Percentiles rank a stretch among this genome's conserved stretches.
These are phyloP conservation scores for Vanrija sp. DNA, from an alignment of 1,284 basidiomycete genomes.

Conservation along the genomic window DNA sequence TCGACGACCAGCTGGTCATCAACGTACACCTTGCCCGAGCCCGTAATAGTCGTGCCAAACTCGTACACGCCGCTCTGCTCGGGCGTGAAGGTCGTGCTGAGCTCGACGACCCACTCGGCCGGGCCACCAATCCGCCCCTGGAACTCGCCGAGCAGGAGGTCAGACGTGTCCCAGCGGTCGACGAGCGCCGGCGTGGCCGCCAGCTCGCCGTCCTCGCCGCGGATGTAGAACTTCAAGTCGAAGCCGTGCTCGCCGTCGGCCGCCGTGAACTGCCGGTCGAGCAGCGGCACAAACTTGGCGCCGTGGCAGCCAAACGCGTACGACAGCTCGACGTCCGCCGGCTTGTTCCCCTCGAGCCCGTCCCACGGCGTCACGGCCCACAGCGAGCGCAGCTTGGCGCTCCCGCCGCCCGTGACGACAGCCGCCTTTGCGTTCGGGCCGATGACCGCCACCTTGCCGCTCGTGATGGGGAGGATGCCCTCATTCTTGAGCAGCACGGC, in stretches of 20 bases:
- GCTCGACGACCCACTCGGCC: slow-evolving; percentile 20
- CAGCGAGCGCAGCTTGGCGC: slow-evolving; percentile 52
- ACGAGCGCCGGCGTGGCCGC: slow-evolving; percentile 6
- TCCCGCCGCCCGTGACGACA: slow-evolving; percentile 57
- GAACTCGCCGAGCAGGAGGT: slow-evolving; percentile 32
- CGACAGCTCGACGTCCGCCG: slow-evolving; percentile 35
- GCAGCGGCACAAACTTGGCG: slow-evolving; percentile 22
- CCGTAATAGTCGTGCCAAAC: slow-evolving; percentile 29
- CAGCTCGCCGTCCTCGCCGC: slow-evolving; percentile 15
- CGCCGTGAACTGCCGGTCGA: slow-evolving; percentile 22
- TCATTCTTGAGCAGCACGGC: slow-evolving; percentile 66
- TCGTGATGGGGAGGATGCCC: slow-evolving; percentile 15
- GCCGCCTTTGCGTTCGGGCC: slow-evolving; percentile 57
- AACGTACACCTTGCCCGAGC: slow-evolving; percentile 54
- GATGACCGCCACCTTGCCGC: slow-evolving; percentile 54
- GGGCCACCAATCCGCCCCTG: slow-evolving; percentile 11
- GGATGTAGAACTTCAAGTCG: slow-evolving; percentile 21
- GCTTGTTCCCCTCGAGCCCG: slow-evolving; percentile 52
- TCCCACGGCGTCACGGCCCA: slow-evolving; percentile 56
- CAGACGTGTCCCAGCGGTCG: slow-evolving; percentile 17
- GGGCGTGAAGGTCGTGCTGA: slow-evolving; percentile 22
- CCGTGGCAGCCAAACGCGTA: slow-evolving; percentile 50
- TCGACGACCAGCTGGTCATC: slow-evolving; percentile 61
- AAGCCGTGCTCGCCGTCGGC: slow-evolving; percentile 25
- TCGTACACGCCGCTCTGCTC: slow-evolving; percentile 26